phyloP scores from a whole-genome alignment of 306 rosid genomes.

The Vachellia collinsii region DNA sequence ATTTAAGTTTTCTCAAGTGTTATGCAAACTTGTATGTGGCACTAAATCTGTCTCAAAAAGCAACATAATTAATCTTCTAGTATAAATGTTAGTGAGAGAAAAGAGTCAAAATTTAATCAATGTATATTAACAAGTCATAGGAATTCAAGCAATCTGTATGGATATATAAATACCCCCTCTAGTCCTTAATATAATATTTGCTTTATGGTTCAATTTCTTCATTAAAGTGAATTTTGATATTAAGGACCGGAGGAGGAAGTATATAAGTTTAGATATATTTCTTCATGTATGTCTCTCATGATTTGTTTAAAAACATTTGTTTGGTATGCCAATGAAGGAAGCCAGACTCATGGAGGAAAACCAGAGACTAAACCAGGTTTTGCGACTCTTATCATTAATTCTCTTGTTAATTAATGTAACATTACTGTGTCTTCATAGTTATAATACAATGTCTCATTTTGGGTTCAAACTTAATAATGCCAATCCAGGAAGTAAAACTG shows the following conservation, averaged over 20 bases:
- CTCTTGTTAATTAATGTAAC: not conserved
- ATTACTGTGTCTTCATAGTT: not conserved
- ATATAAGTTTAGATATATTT: too few relatives aligned
- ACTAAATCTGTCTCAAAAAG: too few relatives aligned
- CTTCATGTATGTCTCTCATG: not conserved
- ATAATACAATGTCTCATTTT: not conserved
- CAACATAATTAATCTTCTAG: not conserved
- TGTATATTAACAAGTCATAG: too few relatives aligned
- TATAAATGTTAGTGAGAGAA: too few relatives aligned
- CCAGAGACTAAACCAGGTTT: conserved; percentile 40
- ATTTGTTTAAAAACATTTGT: not conserved
- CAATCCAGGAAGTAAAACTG: conserved; percentile 38
- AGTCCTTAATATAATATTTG: too few relatives aligned
- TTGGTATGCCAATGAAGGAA: conserved; percentile 29
- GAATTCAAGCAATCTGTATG: too few relatives aligned
- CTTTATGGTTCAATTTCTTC: too few relatives aligned
- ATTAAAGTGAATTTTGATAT: too few relatives aligned
- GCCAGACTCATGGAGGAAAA: conserved; percentile 41
- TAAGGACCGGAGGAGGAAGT: too few relatives aligned
- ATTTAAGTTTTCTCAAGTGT: not conserved
- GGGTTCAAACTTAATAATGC: not conserved
- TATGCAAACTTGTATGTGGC: not conserved
- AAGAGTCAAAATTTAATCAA: too few relatives aligned
- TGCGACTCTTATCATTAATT: not conserved
- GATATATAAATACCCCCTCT: too few relatives aligned